Conservation (phyloP, 2,329 filamentous ascomycete genomes). For the Colletotrichum gigasporum region DNA sequence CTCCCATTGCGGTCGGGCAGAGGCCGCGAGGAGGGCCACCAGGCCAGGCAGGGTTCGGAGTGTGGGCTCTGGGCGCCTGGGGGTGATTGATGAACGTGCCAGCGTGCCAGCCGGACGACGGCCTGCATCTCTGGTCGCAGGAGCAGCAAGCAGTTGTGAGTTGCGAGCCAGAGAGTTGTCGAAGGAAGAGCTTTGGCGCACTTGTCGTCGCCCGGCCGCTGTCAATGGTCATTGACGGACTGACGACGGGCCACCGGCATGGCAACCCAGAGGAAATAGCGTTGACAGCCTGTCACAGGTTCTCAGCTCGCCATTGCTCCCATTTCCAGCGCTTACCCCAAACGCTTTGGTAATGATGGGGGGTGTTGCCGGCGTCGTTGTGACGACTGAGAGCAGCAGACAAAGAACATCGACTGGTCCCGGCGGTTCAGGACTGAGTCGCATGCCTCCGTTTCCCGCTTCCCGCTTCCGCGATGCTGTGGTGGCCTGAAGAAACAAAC, state of each 20-base stretch:
- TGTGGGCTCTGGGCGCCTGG: slow-evolving; percentile 7
- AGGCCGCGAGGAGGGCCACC: slow-evolving; percentile 12
- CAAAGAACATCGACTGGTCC: slow-evolving; percentile 30
- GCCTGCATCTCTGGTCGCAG: slow-evolving; percentile 25
- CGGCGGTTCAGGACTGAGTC: slow-evolving; percentile 3
- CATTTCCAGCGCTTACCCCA: slow-evolving; percentile 28
- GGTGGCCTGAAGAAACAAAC: slow-evolving; percentile 22
- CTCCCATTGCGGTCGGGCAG: slow-evolving; percentile 22
- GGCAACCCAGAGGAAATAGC: slow-evolving; percentile 4
- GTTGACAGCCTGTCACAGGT: slow-evolving; percentile 21
- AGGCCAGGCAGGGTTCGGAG: slow-evolving; percentile 8
- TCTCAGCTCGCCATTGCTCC: slow-evolving; percentile 2
- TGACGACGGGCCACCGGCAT: slow-evolving; percentile 20
- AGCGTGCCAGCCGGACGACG: slow-evolving; percentile 20
- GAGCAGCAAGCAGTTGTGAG: too few relatives aligned
- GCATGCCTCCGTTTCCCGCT: slow-evolving; percentile 5
- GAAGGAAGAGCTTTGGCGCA: slow-evolving; percentile 10
- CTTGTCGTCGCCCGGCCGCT: slow-evolving; percentile 12
- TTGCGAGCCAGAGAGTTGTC: not conserved
- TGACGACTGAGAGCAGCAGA: slow-evolving; percentile 17
- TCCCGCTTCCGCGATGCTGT: not conserved
- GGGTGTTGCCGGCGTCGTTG: slow-evolving; percentile 8
- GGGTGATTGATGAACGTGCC: slow-evolving; percentile 5
- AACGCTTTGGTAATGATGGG: slow-evolving; percentile 18
- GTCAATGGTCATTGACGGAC: slow-evolving; percentile 11